Conservation (phyloP, 2,329 filamentous ascomycete species). For the Fusarium phyllophilum region DNA sequence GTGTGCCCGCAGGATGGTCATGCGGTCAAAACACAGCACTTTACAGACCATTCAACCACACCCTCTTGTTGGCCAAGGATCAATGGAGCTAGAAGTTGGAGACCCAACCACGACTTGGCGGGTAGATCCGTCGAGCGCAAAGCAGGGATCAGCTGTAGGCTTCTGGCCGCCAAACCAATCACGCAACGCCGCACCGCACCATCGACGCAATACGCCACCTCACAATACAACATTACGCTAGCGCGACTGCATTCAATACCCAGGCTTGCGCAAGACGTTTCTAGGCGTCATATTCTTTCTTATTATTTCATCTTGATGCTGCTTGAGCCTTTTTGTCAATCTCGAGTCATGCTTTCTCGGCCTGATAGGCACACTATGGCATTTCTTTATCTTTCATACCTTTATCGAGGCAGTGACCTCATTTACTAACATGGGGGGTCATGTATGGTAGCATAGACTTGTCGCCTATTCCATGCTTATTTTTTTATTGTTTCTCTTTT, state of each 20-base stretch:
- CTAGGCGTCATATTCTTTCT: slow-evolving; percentile 27
- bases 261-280: slow-evolving; percentile 25
- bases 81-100: slow-evolving; percentile 27
- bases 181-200: slow-evolving; percentile 4
- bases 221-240: slow-evolving; percentile 1
- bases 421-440: neutral
- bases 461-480: slow-evolving; percentile 3
- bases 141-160: slow-evolving; percentile 30
- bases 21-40: slow-evolving; percentile 39
- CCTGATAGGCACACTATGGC: slow-evolving; percentile 3
- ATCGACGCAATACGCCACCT: slow-evolving; percentile 15
- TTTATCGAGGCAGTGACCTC: slow-evolving; percentile 1
- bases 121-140: slow-evolving; percentile 43
- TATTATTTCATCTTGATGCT: neutral
- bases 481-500: slow-evolving; percentile 11
- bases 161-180: slow-evolving; percentile 10
- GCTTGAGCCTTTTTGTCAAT: slow-evolving; percentile 26
- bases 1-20: slow-evolving; percentile 32
- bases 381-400: slow-evolving; percentile 8
- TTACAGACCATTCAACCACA: slow-evolving; percentile 20
- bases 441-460: slow-evolving; percentile 33
- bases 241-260: neutral
- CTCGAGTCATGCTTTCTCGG: slow-evolving; percentile 19
- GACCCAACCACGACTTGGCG: slow-evolving; percentile 39
- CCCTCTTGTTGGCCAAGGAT: slow-evolving; percentile 8